A percentile compares a stretch with the other conserved stretches of the same genome.
These are phyloP conservation scores for Sugiyamaella marilandica DNA, from an alignment of 805 yeast genomes.

Conservation along the genomic window DNA sequence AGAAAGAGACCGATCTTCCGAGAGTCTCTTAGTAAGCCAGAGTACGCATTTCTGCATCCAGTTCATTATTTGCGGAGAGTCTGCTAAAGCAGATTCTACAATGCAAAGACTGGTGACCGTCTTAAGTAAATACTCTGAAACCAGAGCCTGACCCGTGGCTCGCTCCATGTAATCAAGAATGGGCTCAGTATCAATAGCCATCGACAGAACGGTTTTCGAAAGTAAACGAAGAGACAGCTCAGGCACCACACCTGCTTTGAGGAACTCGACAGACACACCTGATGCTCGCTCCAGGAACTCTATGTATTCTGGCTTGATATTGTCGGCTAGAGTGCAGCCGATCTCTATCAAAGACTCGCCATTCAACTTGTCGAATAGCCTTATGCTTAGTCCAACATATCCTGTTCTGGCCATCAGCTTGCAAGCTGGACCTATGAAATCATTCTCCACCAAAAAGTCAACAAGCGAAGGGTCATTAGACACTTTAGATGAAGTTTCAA, in stretches of 20 bases:
- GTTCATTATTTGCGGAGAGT: background rate
- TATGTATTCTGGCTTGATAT: background rate
- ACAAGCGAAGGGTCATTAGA: background rate
- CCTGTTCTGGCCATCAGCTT: background rate
- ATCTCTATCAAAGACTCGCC: background rate
- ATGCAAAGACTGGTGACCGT: background rate
- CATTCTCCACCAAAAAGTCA: background rate
- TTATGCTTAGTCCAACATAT: background rate
- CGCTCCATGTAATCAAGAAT: background rate
- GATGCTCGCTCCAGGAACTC: no score
- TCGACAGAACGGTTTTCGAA: background rate
- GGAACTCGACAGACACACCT: background rate
- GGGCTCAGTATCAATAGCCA: background rate
- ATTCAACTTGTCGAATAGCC: background rate
- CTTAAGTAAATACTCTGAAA: background rate
- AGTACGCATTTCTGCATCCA: slow-evolving; percentile 21
- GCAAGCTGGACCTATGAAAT: background rate
- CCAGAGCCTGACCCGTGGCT: background rate
- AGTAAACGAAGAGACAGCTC: slow-evolving; percentile 9
- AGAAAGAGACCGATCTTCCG: slow-evolving; percentile 14
- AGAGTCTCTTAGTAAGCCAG: slow-evolving; percentile 23
- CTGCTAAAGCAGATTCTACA: no score
- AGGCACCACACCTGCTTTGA: background rate
- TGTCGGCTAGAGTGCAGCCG: slow-evolving; percentile 2
- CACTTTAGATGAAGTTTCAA: background rate